Percentiles rank a stretch among this genome's conserved stretches.
Conservation (phyloP, 768 basidiomycete species). For the Trametes meyenii region DNA sequence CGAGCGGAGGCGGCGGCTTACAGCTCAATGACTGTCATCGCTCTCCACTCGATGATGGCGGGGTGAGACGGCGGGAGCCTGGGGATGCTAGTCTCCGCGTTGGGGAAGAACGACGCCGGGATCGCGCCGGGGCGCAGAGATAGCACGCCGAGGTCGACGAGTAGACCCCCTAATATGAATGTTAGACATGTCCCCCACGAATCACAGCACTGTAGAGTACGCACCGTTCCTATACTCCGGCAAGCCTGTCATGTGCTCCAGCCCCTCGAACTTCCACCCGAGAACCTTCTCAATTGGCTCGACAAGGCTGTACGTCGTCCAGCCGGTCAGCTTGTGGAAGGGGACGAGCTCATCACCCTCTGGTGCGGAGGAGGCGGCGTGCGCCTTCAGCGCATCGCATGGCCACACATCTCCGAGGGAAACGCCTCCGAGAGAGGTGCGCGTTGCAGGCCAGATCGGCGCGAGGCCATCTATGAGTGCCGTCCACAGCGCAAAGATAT, state of each 20-base stretch:
- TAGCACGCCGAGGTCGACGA: slow-evolving; percentile 83
- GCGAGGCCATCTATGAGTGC: slow-evolving; percentile 81
- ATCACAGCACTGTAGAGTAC: neutral
- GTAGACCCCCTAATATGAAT: slow-evolving; percentile 68
- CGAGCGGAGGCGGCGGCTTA: slow-evolving; percentile 42
- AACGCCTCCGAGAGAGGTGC: slow-evolving; percentile 65
- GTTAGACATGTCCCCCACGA: neutral
- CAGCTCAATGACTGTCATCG: slow-evolving; percentile 93
- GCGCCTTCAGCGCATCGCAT: slow-evolving; percentile 54
- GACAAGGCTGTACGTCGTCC: slow-evolving; percentile 89
- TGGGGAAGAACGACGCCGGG: slow-evolving; percentile 45
- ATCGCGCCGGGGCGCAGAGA: slow-evolving; percentile 62
- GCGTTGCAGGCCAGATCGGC: slow-evolving; percentile 84
- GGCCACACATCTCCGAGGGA: slow-evolving; percentile 95
- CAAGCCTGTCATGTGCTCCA: slow-evolving; percentile 86
- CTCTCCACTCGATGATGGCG: slow-evolving; percentile 94
- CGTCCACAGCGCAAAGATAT: slow-evolving; percentile 79
- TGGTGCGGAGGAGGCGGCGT: slow-evolving; percentile 23
- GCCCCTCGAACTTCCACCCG: slow-evolving; percentile 79
- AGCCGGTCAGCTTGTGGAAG: slow-evolving; percentile 95
- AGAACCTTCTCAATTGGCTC: slow-evolving; percentile 80
- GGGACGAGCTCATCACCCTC: slow-evolving; percentile 80
- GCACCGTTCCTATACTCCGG: slow-evolving; percentile 94
- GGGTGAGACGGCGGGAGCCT: slow-evolving; percentile 77
- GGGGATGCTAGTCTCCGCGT: slow-evolving; percentile 56